Base-by-base conservation (phyloP, 345 rosid genomes). In the Citrus mangshanensis region DNA sequence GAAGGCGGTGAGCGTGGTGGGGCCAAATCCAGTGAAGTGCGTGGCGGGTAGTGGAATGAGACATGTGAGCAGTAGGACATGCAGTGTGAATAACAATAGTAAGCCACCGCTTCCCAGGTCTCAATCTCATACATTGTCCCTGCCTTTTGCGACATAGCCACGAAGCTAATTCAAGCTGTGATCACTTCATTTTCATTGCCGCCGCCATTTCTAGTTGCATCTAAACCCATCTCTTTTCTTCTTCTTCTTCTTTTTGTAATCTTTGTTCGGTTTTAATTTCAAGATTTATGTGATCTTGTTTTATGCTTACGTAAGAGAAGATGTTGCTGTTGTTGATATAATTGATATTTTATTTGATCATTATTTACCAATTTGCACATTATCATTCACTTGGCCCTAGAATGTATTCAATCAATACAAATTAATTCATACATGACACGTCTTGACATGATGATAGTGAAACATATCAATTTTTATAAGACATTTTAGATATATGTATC, bases 1-100 rank as follows among this genome's bases (percentile, higher is more conserved):
- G 90, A 91, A 93, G 89, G 94, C 96, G 14, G 95, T 88, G 77
- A 91, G 86, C 55, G 93, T 90, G 67, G 93, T 91, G 69, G 93
- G 93, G 80, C 90, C 96, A 1, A 80, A 81, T 6, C 91, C 93
- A 16, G 86, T 82, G 55, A 90, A 82, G 70, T 82, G 78, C 28
- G 82, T 60, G 82, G 68, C 74, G 63, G 74, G 66, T 67, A 81
- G 68, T 66, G 9, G 38, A 56, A 32, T 34, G 68, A 80, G 70
- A 82, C 90, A 85, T 71, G 89, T 83, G 87, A 79, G 81, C 66
- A 70, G 88, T 83, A 77, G 86, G 87, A 63, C 86, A 74, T 74
- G 77, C 4, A 70, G 19, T 35, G 72, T 27, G 27, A 46, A 37
- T 24, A 22, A 30, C 3, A 37, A 54, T 5, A 32, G 59, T 21